Evolutionary conservation across 441 rosid species (phyloP), one percentile per base, ranked within the genome.

Genomic region (Sinapis alba): DNA sequence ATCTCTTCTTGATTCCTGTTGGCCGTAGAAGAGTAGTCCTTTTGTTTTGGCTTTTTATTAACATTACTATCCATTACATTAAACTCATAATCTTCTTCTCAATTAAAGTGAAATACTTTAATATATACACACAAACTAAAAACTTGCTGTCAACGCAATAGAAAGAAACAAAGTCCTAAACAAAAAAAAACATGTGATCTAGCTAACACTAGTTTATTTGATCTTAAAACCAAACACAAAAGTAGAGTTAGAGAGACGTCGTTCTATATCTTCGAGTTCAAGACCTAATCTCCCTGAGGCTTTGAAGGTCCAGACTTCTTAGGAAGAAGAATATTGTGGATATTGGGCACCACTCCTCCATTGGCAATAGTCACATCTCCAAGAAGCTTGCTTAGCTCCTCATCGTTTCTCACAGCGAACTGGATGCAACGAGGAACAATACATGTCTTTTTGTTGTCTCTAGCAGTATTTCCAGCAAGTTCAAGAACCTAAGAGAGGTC

Each of bases 311-410:
- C 96, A 0, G 94, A n/a, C 86, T 91, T 93, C 83, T 89, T 91
- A 0, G 97, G 98, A 21, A 91, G 87, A 26, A 91, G 91, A 16
- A 88, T 94, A 75, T 88, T 89, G 88, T 93, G 98, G 80, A 91
- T 91, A 81, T 93, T 91, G 3, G 96, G 98, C 97, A 91, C 87
- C 69, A 93, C 98, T 57, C 97, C 97, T 1, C 98, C 97, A 4
- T 93, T 93, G 7, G 97, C 97, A 62, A 91, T 93, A 0, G 98
- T 91, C 3, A 91, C 98, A 51, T 91, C 97, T 8, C 98, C 98
- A 0, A 93, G 91, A 16, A 91, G 90, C 83, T 93, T 93, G 86
- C 98, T 91, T 19, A 93, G 84, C 69, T 91, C 98, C 74, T 93
- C 98, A 1, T 91, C 96, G 1, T 91, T 94, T 80, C 97, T 89